Evolutionary conservation across 768 basidiomycete genomes (phyloP), one percentile per base, ranked within the genome.

Genomic region (Termitomyces sp.): DNA sequence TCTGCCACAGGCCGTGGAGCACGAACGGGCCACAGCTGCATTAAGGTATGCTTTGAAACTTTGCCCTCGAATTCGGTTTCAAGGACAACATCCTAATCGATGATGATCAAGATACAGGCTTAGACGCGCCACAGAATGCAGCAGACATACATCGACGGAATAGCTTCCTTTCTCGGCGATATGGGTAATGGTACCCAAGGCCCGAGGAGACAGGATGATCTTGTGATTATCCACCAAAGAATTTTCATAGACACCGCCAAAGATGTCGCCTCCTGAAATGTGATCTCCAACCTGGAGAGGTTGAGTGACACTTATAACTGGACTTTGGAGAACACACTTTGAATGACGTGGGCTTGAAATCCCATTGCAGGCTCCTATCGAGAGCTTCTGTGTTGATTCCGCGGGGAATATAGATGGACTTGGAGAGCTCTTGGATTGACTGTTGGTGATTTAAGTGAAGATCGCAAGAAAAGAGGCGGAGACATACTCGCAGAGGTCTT

Each of bases 1-100:
- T 98, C 93, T n/a, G 92, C 80, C 32, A 94, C 91, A 12, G 97
- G 97, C 58, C 97, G 87, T 54, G 97, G 95, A 20, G 96, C 97
- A 70, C 97, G 93, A 63, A 99, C 97, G 66, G 97, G 97, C 97
- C 97, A 99, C 36, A 96, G 80, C 71, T 99, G 97, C 92, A 97
- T 92, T 86, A 99, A 88, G 18, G 91, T 89, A 73, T 98, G 96
- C 68, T 95, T 84, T 15, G 94, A 91, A 42, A 81, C 89, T 78
- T 95, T 94, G 66, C 96, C 97, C 64, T 98, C 88, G 70, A 99
- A 98, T 71, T 98, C 97, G 7, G 96, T 98, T 76, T 99, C 97
- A 52, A 98, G 79, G 22, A 99, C 91, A 55, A 96, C 82, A 72
- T 99, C 97, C 94, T 97, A 55, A 3, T 32, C 16, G 7, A 53